Evolutionary conservation across 148 eudicot species (phyloP).

Genomic region (Gaultheria prostrata): DNA sequence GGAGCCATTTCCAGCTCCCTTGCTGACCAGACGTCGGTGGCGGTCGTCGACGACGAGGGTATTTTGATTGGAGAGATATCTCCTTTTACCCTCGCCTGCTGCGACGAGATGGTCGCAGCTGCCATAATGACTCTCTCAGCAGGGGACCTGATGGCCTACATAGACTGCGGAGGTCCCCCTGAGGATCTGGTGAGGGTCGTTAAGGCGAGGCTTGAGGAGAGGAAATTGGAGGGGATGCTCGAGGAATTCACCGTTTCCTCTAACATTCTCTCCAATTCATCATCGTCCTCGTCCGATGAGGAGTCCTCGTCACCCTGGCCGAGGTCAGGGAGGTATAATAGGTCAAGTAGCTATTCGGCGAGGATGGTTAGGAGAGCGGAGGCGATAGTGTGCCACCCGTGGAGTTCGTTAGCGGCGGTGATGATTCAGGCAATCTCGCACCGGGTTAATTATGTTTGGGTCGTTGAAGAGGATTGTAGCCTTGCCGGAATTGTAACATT

Average conservation of each 20-base stretch:
- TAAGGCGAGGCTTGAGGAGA: slow-evolving; percentile 48
- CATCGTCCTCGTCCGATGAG: slow-evolving; percentile 52
- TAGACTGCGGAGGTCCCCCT: slow-evolving; percentile 76
- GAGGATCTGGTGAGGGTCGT: slow-evolving; percentile 58
- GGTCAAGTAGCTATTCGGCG: slow-evolving; percentile 57
- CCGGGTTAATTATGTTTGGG: slow-evolving; percentile 85
- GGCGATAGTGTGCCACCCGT: slow-evolving; percentile 66
- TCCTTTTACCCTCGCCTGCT: slow-evolving; percentile 50
- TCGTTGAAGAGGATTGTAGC: slow-evolving; percentile 59
- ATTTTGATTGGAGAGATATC: slow-evolving; percentile 72
- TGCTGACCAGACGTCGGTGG: slow-evolving; percentile 54
- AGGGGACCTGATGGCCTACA: slow-evolving; percentile 81
- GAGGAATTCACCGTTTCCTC: slow-evolving; percentile 33
- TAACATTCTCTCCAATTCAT: background rate
- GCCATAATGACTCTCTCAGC: slow-evolving; percentile 66
- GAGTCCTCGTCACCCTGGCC: slow-evolving; percentile 28
- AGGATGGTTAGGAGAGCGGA: slow-evolving; percentile 59
- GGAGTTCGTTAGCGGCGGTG: slow-evolving; percentile 83
- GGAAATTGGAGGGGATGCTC: slow-evolving; percentile 45
- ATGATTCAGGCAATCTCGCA: slow-evolving; percentile 88
- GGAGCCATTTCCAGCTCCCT: slow-evolving; percentile 46
- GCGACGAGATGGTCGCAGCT: slow-evolving; percentile 55
- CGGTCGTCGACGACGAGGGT: slow-evolving; percentile 58
- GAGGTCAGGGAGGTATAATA: slow-evolving; percentile 28
- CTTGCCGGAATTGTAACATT: slow-evolving; percentile 73